These are phyloP conservation scores for Lathyrus aphaca DNA, from an alignment of 306 rosid genomes.

Conservation along the genomic window DNA sequence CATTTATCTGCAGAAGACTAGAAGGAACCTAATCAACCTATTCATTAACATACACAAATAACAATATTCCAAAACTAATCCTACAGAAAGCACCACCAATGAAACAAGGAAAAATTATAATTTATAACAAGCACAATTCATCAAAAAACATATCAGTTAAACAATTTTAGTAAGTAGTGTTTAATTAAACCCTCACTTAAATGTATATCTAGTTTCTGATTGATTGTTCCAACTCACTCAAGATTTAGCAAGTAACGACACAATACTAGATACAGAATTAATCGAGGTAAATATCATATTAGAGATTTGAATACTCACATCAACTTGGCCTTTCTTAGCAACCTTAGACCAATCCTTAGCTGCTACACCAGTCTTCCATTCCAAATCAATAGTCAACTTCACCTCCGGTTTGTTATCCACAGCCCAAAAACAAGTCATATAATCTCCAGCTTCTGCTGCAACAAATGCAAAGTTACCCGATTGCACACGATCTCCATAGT, in stretches of 20 bases:
- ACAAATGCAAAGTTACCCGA: constrained; percentile 72
- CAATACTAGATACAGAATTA: constrained; percentile 6
- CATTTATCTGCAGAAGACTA: constrained; percentile 6
- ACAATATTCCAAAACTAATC: constrained; percentile 3
- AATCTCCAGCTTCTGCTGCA: constrained; percentile 82
- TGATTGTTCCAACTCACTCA: neutral
- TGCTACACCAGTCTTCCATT: constrained; percentile 91
- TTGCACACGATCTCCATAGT: constrained; percentile 67
- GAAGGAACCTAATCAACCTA: constrained; percentile 11
- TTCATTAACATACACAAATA: neutral
- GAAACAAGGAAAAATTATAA: neutral
- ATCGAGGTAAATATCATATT: neutral
- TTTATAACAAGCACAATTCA: neutral
- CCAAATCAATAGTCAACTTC: constrained; percentile 75
- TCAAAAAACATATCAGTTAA: neutral
- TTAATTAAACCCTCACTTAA: neutral
- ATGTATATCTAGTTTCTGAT: neutral
- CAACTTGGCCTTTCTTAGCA: constrained; percentile 92
- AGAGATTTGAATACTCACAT: constrained; percentile 56
- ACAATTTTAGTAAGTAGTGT: constrained; percentile 2
- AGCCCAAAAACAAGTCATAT: constrained; percentile 90
- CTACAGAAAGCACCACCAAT: constrained; percentile 10
- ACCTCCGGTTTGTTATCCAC: constrained; percentile 59
- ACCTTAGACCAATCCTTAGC: constrained; percentile 95
- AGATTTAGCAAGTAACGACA: constrained; percentile 22